Evolutionary conservation across 306 rosid species (phyloP).

Genomic region (Malus sylvestris): DNA sequence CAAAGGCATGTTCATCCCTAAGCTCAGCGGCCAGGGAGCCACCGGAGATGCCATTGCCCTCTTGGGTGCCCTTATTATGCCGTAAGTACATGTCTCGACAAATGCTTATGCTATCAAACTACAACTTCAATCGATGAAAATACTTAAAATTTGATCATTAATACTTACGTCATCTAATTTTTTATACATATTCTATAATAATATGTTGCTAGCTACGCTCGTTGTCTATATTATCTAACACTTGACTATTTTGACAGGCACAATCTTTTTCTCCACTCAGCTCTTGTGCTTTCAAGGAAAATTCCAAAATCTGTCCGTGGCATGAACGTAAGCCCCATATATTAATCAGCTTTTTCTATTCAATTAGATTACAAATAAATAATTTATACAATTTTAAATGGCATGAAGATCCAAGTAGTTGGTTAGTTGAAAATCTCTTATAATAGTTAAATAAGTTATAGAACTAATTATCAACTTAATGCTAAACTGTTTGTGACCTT

Average conservation of each 20-base stretch:
- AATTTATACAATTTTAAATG: neutral
- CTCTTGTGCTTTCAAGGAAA: conserved; percentile 81
- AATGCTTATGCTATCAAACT: neutral
- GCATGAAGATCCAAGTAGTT: neutral
- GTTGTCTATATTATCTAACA: too few relatives aligned
- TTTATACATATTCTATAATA: neutral
- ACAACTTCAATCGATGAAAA: neutral
- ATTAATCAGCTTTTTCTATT: neutral
- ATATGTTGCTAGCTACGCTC: neutral
- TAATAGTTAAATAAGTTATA: neutral
- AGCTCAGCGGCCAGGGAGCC: conserved; percentile 56
- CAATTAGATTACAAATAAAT: neutral
- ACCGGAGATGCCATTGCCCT: conserved; percentile 82
- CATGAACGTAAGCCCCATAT: conserved; percentile 49
- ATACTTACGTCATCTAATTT: neutral
- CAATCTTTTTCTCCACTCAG: conserved; percentile 92
- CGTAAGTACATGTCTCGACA: conserved; percentile 30
- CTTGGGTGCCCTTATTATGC: conserved; percentile 88
- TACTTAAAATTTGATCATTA: too few relatives aligned
- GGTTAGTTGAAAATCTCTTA: neutral
- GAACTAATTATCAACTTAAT: neutral
- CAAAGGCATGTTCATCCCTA: conserved; percentile 62
- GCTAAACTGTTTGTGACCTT: neutral
- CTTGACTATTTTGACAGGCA: conserved; percentile 40
- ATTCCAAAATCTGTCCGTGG: conserved; percentile 59